Evolutionary conservation across 192 early-diverging fungal species (phyloP), one percentile per base, ranked within the genome.

Genomic region (Gaertneriomyces sp.): DNA sequence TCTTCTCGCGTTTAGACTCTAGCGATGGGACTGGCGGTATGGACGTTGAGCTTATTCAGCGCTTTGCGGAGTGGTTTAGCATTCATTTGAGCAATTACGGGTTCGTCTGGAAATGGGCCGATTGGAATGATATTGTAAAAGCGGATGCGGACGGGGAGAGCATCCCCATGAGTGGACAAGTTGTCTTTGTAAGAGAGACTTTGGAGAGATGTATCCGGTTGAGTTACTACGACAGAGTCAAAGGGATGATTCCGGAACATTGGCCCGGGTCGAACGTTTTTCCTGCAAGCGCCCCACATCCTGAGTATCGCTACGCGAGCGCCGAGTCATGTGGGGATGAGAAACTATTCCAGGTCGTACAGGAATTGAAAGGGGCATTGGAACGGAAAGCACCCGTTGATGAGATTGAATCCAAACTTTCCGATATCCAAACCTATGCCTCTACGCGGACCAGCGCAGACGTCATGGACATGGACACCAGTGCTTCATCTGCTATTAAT

Each of bases 31-130:
- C 47, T 38, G 69, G 61, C 12, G 78, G 78, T 1, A 84, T 90
- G 87, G 96, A 98, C 72, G 85, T 90, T 41, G 94, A 95, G 74
- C 89, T 87, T 69, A 79, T 94, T 39, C 79, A 87, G 69, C 79
- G 94, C 33, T 81, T 97, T 49, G 83, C 85, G 60, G 89, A 89
- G 64, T 96, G 91, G 91, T 90, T 98, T 76, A 83, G 90, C 0
- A 85, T 91, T 58, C 94, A 95, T 74, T 74, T 98, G 53, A 94
- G 92, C 72, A 97, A 97, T 76, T 94, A 96, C 83, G 87, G 81
- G 10, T 94, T 87, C 75, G 78, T 83, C 33, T 96, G 93, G 93
- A 85, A 90, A 65, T 96, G 94, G 94, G 58, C 68, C 25, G 87
- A 82, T 60, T 98, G 94, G 95, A 76, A 66, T 54, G 64, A 25